phyloP scores from a whole-genome alignment of 768 basidiomycete genomes.

The Hydnomerulius pinastri region DNA sequence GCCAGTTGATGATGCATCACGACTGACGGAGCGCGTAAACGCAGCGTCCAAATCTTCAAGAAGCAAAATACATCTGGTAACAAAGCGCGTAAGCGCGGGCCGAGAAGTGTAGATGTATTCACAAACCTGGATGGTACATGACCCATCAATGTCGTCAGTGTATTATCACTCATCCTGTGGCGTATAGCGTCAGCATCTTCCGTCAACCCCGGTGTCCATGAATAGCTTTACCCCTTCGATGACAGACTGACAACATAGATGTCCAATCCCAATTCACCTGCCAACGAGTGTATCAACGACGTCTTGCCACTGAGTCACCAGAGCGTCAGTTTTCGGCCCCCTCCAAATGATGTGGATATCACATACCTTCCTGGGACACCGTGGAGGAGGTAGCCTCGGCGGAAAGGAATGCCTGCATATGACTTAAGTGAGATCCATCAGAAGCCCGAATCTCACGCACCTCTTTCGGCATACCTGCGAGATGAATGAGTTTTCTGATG shows the following conservation, averaged over 20 bases:
- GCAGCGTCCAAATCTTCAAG: slow-evolving; percentile 94
- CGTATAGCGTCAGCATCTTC: slow-evolving; percentile 12
- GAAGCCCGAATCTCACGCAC: slow-evolving; percentile 42
- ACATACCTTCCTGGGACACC: slow-evolving; percentile 82
- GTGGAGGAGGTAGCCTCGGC: slow-evolving; percentile 81
- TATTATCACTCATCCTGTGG: slow-evolving; percentile 87
- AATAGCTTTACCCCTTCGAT: slow-evolving; percentile 69
- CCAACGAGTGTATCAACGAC: slow-evolving; percentile 81
- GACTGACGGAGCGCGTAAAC: slow-evolving; percentile 84
- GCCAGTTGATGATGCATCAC: slow-evolving; percentile 79
- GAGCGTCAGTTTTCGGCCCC: slow-evolving; percentile 13
- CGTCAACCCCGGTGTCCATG: slow-evolving; percentile 3
- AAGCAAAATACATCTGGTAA: slow-evolving; percentile 87
- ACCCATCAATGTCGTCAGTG: slow-evolving; percentile 83
- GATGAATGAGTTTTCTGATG: slow-evolving; percentile 19
- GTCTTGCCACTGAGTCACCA: slow-evolving; percentile 68
- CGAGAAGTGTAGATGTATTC: slow-evolving; percentile 7
- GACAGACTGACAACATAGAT: slow-evolving; percentile 91
- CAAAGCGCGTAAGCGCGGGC: slow-evolving; percentile 10
- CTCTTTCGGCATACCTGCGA: slow-evolving; percentile 86
- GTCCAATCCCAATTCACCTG: slow-evolving; percentile 83
- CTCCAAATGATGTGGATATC: neutral
- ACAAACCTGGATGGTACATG: slow-evolving; percentile 79
- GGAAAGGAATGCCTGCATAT: slow-evolving; percentile 76
- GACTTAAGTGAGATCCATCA: slow-evolving; percentile 21